These are phyloP conservation scores for Fulvia fulva DNA, from an alignment of 2,329 filamentous ascomycete genomes.

Conservation along the genomic window DNA sequence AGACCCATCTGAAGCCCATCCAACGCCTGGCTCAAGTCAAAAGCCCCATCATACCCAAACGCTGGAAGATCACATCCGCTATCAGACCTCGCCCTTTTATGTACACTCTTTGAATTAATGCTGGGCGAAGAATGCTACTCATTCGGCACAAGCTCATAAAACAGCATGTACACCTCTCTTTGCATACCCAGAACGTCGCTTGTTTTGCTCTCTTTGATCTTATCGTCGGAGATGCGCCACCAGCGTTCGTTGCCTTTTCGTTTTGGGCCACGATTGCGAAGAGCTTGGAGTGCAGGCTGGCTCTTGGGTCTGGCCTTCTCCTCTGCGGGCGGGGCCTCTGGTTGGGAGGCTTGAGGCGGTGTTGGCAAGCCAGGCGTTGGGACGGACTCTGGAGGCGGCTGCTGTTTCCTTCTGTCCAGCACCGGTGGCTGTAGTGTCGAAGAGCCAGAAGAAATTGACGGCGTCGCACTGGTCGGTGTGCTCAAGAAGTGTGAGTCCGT, in stretches of 20 bases:
- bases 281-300: constrained; percentile 45
- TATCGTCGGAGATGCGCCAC: constrained; percentile 98
- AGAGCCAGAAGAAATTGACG: constrained; percentile 21
- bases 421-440: constrained; percentile 15
- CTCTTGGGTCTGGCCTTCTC: constrained; percentile 14
- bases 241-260: constrained; percentile 66
- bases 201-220: constrained; percentile 90
- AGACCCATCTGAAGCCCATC: background rate
- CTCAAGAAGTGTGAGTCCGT: constrained; percentile 16
- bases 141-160: constrained; percentile 74
- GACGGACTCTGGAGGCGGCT: constrained; percentile 25
- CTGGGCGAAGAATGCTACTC: background rate
- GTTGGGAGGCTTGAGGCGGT: constrained; percentile 11
- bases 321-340: constrained; percentile 5
- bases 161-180: constrained; percentile 90
- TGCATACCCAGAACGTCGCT: constrained; percentile 89
- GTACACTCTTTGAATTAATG: background rate
- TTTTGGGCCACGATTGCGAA: constrained; percentile 41
- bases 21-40: background rate
- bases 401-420: constrained; percentile 9
- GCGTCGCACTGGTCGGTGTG: constrained; percentile 11
- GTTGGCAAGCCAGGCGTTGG: constrained; percentile 27
- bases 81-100: background rate
- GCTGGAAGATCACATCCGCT: background rate
- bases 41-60: background rate